A percentile compares a stretch with the other conserved stretches of the same genome.
phyloP scores from a whole-genome alignment of 1,284 basidiomycete species.

The Psilocybe mexicana region DNA sequence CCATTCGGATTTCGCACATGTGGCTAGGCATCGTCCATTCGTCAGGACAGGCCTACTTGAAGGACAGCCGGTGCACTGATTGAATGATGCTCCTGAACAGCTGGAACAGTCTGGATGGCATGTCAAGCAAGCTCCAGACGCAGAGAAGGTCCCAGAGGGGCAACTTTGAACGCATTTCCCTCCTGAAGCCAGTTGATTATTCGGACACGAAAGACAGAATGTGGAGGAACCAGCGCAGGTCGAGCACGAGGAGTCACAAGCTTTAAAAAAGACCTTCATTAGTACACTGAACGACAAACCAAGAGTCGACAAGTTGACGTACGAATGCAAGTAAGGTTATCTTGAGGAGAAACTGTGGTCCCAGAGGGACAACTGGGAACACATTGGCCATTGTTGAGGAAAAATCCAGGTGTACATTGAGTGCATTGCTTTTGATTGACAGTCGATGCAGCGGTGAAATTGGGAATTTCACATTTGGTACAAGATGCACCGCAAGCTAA shows the following conservation, averaged over 20 bases:
- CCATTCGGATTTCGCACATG: constrained; percentile 68
- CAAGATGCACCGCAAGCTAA: constrained; percentile 77
- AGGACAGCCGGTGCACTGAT: constrained; percentile 73
- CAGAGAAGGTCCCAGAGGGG: constrained; percentile 66
- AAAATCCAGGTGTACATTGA: constrained; percentile 73
- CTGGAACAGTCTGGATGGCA: constrained; percentile 83
- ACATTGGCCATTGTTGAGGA: constrained; percentile 69
- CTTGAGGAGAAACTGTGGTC: constrained; percentile 67
- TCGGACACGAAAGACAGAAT: constrained; percentile 71
- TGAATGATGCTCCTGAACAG: constrained; percentile 70
- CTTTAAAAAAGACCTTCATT: constrained; percentile 33
- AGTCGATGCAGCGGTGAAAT: constrained; percentile 67
- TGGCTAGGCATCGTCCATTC: constrained; percentile 71
- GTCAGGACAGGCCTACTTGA: constrained; percentile 68
- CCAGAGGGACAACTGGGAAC: constrained; percentile 68
- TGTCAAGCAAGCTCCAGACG: constrained; percentile 63
- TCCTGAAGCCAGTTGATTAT: constrained; percentile 60
- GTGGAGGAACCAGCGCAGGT: constrained; percentile 67
- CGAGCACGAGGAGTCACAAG: constrained; percentile 72
- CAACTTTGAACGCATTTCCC: constrained; percentile 75
- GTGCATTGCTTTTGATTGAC: constrained; percentile 70
- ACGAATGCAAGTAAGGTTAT: constrained; percentile 71
- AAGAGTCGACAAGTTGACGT: constrained; percentile 23
- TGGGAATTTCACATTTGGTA: constrained; percentile 69
- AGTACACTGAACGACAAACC: background rate